Conservation (phyloP, 176 grass and related monocot species). For the Paspalum notatum region DNA sequence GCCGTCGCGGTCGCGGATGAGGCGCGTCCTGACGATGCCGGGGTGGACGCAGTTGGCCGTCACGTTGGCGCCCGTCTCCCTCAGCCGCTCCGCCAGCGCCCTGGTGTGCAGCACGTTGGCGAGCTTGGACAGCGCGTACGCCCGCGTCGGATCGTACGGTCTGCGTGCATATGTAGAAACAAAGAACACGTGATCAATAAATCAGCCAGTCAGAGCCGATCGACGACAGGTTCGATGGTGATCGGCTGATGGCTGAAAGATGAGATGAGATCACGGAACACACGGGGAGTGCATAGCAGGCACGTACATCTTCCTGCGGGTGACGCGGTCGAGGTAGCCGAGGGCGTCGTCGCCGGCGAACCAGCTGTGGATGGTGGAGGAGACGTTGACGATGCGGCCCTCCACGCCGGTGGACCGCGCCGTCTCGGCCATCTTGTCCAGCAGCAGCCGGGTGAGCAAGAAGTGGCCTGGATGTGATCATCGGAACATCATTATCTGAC, state of each 20-base stretch:
- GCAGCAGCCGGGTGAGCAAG: conserved; percentile 73
- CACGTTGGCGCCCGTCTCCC: conserved; percentile 73
- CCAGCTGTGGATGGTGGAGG: conserved; percentile 91
- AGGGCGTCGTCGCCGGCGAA: conserved; percentile 80
- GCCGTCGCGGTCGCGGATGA: conserved; percentile 90
- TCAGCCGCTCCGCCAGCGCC: conserved; percentile 60
- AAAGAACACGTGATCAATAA: background rate
- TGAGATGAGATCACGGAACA: too few relatives aligned
- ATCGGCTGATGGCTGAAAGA: background rate
- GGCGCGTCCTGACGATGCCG: conserved; percentile 88
- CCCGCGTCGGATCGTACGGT: conserved; percentile 81
- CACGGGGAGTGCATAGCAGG: background rate
- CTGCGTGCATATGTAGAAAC: conserved; percentile 37
- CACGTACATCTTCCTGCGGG: conserved; percentile 67
- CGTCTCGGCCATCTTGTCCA: conserved; percentile 79
- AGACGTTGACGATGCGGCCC: conserved; percentile 86
- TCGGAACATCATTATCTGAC: background rate
- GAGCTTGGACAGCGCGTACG: conserved; percentile 95
- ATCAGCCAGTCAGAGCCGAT: background rate
- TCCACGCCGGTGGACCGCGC: conserved; percentile 69
- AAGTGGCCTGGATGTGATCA: conserved; percentile 75
- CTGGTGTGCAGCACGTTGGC: conserved; percentile 92
- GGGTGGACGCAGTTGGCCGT: conserved; percentile 97
- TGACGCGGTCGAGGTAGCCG: conserved; percentile 78
- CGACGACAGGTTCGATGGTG: too few relatives aligned